Evolutionary conservation across 2,329 filamentous ascomycete species (phyloP).

Genomic region (Colletotrichum kahawae): DNA sequence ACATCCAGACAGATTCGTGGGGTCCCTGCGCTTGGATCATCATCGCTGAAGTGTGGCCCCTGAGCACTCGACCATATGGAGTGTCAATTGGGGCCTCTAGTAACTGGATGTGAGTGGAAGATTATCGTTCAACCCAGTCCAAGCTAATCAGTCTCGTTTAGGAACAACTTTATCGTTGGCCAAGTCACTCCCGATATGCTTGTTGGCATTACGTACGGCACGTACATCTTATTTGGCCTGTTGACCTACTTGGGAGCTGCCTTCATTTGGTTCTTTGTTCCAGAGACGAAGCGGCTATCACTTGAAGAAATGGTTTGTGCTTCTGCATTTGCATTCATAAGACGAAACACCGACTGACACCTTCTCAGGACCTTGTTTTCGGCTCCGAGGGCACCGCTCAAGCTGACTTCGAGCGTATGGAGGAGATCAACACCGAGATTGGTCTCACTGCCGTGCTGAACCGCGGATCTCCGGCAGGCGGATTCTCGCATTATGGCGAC

Average conservation of each 20-base stretch:
- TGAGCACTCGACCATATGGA: constrained; percentile 73
- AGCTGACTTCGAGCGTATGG: constrained; percentile 73
- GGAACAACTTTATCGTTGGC: constrained; percentile 68
- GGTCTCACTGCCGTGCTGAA: constrained; percentile 51
- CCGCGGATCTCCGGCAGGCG: neutral
- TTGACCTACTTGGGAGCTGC: constrained; percentile 66
- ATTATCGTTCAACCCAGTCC: fast-evolving
- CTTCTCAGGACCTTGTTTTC: constrained; percentile 64
- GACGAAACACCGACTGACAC: too few relatives aligned
- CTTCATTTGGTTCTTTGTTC: constrained; percentile 68
- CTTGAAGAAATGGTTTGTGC: constrained; percentile 73
- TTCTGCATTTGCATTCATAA: too few relatives aligned
- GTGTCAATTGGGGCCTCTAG: constrained; percentile 70
- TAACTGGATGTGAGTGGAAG: constrained; percentile 62
- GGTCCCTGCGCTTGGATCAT: constrained; percentile 78
- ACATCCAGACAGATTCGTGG: constrained; percentile 61
- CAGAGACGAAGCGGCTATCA: constrained; percentile 67
- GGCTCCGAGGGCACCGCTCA: constrained; percentile 69
- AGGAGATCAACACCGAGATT: constrained; percentile 74
- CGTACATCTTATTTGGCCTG: constrained; percentile 73
- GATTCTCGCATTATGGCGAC: neutral
- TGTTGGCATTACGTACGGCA: constrained; percentile 68
- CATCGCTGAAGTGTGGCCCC: constrained; percentile 76
- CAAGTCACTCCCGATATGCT: constrained; percentile 75
- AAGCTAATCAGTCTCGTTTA: neutral